Evolutionary conservation across 208 protist species (phyloP), one percentile per base, ranked within the genome.

Genomic region (Crithidia sp.): DNA sequence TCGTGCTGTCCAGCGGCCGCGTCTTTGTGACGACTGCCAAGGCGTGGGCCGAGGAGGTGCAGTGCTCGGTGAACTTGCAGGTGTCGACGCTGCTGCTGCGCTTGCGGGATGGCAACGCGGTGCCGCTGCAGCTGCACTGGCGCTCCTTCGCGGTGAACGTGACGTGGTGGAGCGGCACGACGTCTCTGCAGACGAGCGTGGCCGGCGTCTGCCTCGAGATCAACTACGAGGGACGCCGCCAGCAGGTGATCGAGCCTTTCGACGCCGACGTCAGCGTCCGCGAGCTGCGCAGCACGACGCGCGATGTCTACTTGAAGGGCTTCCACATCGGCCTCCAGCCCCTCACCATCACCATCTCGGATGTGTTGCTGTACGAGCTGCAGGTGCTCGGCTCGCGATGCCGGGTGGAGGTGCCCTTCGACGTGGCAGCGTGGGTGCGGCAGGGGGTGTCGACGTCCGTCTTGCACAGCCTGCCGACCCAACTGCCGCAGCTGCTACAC

Each of bases 281-380:
- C 19, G 87, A 92, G 57, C 62, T 79, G 44, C 47, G 39, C 16
- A 12, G 64, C 14, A 74, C 45, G 7, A 64, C 36, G 9, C 74
- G 72, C 52, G 59, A 66, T 54, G 73, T 86, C 44, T 69, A 63
- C 53, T 66, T 70, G 5, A 66, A 69, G 43, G 75, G 74, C 43
- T 80, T 79, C 17, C 73, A 88, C 19, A n/a, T 83, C 16, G 79
- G 82, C 44, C 17, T 89, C 10, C 79, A 78, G n/a, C 82, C 67
- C 5, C 47, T 92, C 50, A 74, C 74, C 19, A 69, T 92, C 41
- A 82, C 79, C 17, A 37, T 92, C 45, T 86, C 84, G 7, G 87
- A 92, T 71, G 61, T 84, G 17, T 70, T 92, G 73, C n/a, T 89
- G 17, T 89, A 83, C 73, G 76, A 89, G 50, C 49, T 92, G 44